Evolutionary conservation across 495 filamentous ascomycete species (phyloP), one percentile per base, ranked within the genome.

Genomic region (Xylaria bambusicola): DNA sequence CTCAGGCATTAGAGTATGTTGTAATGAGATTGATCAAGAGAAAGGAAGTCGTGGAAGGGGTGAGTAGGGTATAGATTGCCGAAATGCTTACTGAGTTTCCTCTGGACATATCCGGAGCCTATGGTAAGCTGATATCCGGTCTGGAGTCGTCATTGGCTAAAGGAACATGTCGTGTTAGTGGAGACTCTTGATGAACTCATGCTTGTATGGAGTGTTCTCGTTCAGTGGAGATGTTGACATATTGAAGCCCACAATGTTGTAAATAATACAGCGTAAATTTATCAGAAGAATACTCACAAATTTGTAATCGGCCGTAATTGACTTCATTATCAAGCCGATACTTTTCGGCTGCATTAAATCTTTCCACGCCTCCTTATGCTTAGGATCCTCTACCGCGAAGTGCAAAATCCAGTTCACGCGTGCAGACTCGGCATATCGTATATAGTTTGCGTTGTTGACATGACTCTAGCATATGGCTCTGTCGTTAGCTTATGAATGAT

Each of bases 381-480:
- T 67, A 0, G 86, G 84, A 67, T 97, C 91, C 36, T 87, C 78
- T 9, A 77, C 77, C 20, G 85, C 90, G 60, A 91, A 88, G 67
- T 95, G 91, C 47, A 82, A 81, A 31, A 85, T 85, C 89, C 92
- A 96, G 67, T 92, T 91, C 45, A 93, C 82, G 35, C 93, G 81
- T 15, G 88, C 90, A 8, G 86, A 86, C 71, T 98, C 93, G 40
- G 92, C 92, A 71, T 91, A 96, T 59, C 88, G 83, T 60, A 85
- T 84, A 66, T 96, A 97, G 52, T 79, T 84, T 55, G 94, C 87
- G 63, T 96, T 96, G 70, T 96, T 97, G 23, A 97, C 88, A 69
- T 97, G 93, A 3, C 87, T 88, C 78, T 82, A 49, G 59, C 60
- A 41, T 42, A 60, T 35, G 5, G 48, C 13, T 44, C 26, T 3